These are phyloP conservation scores for Biscutella laevigata DNA, from an alignment of 441 rosid genomes.

Conservation along the genomic window DNA sequence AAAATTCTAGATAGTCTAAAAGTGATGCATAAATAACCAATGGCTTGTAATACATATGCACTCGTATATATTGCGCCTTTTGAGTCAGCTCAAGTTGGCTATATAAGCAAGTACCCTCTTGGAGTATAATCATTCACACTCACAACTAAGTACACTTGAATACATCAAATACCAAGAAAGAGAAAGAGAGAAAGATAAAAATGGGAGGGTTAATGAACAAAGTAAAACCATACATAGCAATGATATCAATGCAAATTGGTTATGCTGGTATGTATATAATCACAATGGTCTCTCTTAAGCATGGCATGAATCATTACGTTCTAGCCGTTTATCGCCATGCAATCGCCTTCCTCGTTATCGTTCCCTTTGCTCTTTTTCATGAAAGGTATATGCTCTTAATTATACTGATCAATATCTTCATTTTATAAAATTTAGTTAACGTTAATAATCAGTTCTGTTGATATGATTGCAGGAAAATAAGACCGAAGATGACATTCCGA, in stretches of 20 bases:
- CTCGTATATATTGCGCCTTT: constrained; percentile 14
- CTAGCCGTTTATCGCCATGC: constrained; percentile 74
- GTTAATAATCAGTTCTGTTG: background rate
- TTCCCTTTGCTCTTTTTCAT: constrained; percentile 70
- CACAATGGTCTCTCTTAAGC: constrained; percentile 59
- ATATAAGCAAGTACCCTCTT: constrained; percentile 42
- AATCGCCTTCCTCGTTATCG: constrained; percentile 54
- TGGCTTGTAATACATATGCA: constrained; percentile 12
- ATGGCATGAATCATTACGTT: constrained; percentile 73
- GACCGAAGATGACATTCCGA: constrained; percentile 80
- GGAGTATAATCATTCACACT: constrained; percentile 9
- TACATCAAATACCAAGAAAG: constrained; percentile 14
- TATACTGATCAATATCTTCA: too few species aligned
- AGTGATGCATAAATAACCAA: constrained; percentile 16
- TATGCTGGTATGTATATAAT: constrained; percentile 85
- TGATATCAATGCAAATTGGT: constrained; percentile 72
- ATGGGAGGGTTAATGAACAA: constrained; percentile 18
- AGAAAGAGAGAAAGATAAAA: background rate
- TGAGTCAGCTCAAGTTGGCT: constrained; percentile 21
- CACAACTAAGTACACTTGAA: constrained; percentile 6
- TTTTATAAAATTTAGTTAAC: too few species aligned
- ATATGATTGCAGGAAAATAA: constrained; percentile 54
- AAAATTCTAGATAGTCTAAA: background rate
- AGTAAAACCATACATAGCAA: constrained; percentile 65
- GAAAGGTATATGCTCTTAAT: constrained; percentile 85